phyloP scores from a whole-genome alignment of 106 monocot species.

The Dendrobium officinale region DNA sequence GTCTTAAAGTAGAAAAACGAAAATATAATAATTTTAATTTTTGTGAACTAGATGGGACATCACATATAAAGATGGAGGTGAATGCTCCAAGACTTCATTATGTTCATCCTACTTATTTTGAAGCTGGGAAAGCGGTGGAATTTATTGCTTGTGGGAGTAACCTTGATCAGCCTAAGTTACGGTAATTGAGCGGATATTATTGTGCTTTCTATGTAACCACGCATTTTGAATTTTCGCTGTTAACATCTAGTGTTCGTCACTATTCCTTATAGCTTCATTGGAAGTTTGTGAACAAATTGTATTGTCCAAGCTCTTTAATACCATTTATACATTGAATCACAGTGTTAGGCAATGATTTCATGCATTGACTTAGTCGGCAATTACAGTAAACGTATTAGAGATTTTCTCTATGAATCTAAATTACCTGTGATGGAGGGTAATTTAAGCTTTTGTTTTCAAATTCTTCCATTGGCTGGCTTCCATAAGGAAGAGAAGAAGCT shows the following conservation, averaged over 20 bases:
- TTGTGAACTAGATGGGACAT: constrained; percentile 66
- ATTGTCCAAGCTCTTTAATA: background rate
- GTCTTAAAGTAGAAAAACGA: background rate
- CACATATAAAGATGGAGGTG: constrained; percentile 63
- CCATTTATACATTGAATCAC: background rate
- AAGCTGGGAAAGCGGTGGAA: constrained; percentile 78
- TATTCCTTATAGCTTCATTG: background rate
- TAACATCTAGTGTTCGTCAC: background rate
- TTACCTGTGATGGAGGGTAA: background rate
- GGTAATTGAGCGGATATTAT: constrained; percentile 28
- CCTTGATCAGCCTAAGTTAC: constrained; percentile 73
- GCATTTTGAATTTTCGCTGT: background rate
- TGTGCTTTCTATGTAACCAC: background rate
- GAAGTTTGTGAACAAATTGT: background rate
- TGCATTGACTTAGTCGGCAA: background rate
- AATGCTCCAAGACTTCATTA: constrained; percentile 83
- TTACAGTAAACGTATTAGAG: background rate
- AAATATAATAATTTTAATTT: background rate
- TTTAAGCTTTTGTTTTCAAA: background rate
- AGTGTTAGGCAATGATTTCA: background rate
- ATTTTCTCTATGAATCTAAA: background rate
- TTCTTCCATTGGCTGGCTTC: background rate
- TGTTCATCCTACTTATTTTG: constrained; percentile 78
- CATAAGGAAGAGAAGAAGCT: background rate
- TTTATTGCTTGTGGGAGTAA: constrained; percentile 83